A percentile compares a stretch with the other conserved stretches of the same genome.
Conservation (phyloP, 768 basidiomycete species). For the Suillus lakei region DNA sequence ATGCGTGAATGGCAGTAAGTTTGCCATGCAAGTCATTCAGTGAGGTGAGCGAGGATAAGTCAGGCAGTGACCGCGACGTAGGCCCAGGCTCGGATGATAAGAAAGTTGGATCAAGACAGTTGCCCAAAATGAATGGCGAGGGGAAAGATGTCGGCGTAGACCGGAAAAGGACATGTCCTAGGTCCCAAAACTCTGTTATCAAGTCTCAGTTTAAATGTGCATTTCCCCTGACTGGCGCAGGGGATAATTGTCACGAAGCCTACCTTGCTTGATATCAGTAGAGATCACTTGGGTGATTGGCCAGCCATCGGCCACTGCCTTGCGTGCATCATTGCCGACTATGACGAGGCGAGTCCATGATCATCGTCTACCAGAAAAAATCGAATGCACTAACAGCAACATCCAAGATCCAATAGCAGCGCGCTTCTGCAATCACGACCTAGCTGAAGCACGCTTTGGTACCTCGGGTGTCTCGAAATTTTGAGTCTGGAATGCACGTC, state of each 20-base stretch:
- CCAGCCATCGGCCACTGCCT: slow-evolving; percentile 46
- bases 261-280: slow-evolving; percentile 45
- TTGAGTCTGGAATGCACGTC: slow-evolving; percentile 17
- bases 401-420: slow-evolving; percentile 50
- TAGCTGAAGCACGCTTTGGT: too few relatives aligned
- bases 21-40: too few relatives aligned
- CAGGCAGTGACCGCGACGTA: too few relatives aligned
- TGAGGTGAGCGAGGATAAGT: too few relatives aligned
- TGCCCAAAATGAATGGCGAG: slow-evolving; percentile 57
- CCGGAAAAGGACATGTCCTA: slow-evolving; percentile 64
- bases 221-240: background rate
- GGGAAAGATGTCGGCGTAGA: slow-evolving; percentile 56
- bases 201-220: background rate
- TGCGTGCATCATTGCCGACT: slow-evolving; percentile 49
- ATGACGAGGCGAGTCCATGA: background rate
- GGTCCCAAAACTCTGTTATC: slow-evolving; percentile 61
- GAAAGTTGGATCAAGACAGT: slow-evolving; percentile 52
- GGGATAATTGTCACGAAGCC: background rate
- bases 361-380: background rate
- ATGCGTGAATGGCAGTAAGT: too few relatives aligned
- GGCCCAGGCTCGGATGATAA: slow-evolving; percentile 36
- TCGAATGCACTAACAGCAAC: slow-evolving; percentile 41
- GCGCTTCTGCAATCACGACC: slow-evolving; percentile 40
- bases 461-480: slow-evolving; percentile 21
- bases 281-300: slow-evolving; percentile 41